Evolutionary conservation across 768 basidiomycete genomes (phyloP).

Genomic region (Panus rudis): DNA sequence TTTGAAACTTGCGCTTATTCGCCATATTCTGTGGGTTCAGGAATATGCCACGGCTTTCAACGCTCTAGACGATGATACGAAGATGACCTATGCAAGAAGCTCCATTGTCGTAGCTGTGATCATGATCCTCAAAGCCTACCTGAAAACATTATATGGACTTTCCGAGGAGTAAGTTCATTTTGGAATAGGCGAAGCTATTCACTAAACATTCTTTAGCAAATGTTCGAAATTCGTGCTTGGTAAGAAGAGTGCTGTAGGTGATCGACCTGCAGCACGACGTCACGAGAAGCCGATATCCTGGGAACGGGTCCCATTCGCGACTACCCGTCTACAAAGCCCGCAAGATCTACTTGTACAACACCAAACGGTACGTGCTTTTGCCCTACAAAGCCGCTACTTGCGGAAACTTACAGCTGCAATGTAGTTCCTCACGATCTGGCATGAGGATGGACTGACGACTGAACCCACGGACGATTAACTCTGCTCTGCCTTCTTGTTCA

Average conservation of each 20-base stretch:
- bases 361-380: constrained; percentile 49
- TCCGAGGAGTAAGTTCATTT: constrained; percentile 76
- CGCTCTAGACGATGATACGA: constrained; percentile 37
- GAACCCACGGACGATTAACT: constrained; percentile 39
- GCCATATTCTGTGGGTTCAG: neutral
- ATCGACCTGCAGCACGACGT: constrained; percentile 65
- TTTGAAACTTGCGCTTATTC: neutral
- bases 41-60: neutral
- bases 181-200: constrained; percentile 1
- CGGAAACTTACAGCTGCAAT: constrained; percentile 5
- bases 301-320: constrained; percentile 68
- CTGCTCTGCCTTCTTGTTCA: neutral
- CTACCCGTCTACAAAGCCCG: constrained; percentile 47
- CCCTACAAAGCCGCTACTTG: constrained; percentile 10
- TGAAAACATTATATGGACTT: constrained; percentile 77
- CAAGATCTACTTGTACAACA: constrained; percentile 61
- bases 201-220: constrained; percentile 50
- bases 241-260: constrained; percentile 87
- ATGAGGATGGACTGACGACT: constrained; percentile 66
- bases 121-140: constrained; percentile 79
- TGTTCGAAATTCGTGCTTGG: constrained; percentile 79
- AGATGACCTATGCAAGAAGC: constrained; percentile 23
- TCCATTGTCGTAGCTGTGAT: constrained; percentile 79
- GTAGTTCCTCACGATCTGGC: constrained; percentile 76
- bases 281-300: constrained; percentile 61